Conservation (phyloP, 805 yeast genomes). For the Candida lessepsii region DNA sequence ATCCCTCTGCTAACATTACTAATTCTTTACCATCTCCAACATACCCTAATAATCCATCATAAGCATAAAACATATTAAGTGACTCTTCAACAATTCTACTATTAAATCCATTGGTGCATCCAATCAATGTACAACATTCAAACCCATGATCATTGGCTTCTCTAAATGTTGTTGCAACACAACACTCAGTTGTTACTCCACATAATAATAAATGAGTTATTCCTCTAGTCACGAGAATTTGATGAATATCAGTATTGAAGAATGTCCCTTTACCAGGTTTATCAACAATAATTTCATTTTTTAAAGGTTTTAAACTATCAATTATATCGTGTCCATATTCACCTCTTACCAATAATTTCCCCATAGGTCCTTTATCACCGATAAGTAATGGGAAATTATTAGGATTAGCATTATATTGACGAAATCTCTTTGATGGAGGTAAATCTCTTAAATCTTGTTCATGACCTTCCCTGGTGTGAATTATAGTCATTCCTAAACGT, state of each 20-base stretch:
- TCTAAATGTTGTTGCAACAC: slow-evolving; percentile 14
- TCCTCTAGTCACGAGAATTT: slow-evolving; percentile 14
- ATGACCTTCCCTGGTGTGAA: slow-evolving; percentile 15
- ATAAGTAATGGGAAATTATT: slow-evolving; percentile 10
- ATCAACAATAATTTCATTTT: slow-evolving; percentile 12
- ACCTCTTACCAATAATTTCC: slow-evolving; percentile 11
- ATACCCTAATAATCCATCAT: slow-evolving; percentile 24
- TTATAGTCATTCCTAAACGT: slow-evolving; percentile 9
- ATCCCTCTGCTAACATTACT: slow-evolving; percentile 1
- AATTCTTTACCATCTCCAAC: slow-evolving; percentile 18
- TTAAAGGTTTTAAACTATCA: slow-evolving; percentile 8
- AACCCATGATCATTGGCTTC: slow-evolving; percentile 15
- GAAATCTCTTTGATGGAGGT: slow-evolving; percentile 8
- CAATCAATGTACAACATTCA: slow-evolving; percentile 13
- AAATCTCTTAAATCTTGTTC: slow-evolving; percentile 12
- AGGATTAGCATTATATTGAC: slow-evolving; percentile 11
- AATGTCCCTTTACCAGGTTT: slow-evolving; percentile 15
- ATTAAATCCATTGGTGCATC: slow-evolving; percentile 13
- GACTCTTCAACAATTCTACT: slow-evolving; percentile 7
- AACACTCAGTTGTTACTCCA: slow-evolving; percentile 16
- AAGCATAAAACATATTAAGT: slow-evolving; percentile 12
- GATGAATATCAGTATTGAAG: slow-evolving; percentile 12
- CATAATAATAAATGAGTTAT: slow-evolving; percentile 12
- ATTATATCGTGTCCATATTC: slow-evolving; percentile 13
- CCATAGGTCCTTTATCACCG: slow-evolving; percentile 14